Evolutionary conservation across 225 moss, liverwort and hornwort genomes (phyloP).

Genomic region (Takakia lepidozioides): DNA sequence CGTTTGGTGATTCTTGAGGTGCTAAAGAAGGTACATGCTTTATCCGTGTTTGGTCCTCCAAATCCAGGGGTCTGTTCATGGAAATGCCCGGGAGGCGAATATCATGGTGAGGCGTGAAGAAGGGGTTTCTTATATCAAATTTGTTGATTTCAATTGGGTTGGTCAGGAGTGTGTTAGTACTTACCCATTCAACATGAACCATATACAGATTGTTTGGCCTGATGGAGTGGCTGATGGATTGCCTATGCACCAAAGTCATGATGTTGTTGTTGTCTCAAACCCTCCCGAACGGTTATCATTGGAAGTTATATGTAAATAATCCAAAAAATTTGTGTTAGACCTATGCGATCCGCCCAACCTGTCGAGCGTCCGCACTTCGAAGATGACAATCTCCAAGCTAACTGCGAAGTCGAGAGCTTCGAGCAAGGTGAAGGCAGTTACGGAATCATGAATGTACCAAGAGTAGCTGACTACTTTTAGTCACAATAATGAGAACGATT

Average conservation of each 20-base stretch:
- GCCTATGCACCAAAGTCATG: too few species aligned
- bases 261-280: neutral
- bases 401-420: too few species aligned
- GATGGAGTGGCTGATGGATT: neutral
- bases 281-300: neutral
- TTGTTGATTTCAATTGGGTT: constrained; percentile 4
- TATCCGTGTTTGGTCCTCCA: constrained; percentile 3
- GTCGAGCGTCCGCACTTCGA: too few species aligned
- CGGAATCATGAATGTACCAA: too few species aligned
- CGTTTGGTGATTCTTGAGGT: constrained; percentile 8
- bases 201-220: constrained; percentile 1
- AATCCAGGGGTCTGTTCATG: constrained; percentile 10
- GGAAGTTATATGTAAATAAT: neutral
- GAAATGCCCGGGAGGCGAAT: constrained; percentile 1
- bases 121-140: constrained; percentile 1
- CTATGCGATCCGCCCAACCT: too few species aligned
- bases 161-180: neutral
- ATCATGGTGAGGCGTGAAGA: constrained; percentile 8
- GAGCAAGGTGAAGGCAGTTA: too few species aligned
- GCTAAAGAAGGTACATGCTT: constrained; percentile 2
- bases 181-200: constrained; percentile 9
- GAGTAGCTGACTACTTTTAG: too few species aligned
- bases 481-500: too few species aligned
- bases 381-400: too few species aligned
- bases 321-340: too few species aligned